Base-by-base conservation (phyloP, 257 asterid genomes). In the Ophiorrhiza pumila region DNA sequence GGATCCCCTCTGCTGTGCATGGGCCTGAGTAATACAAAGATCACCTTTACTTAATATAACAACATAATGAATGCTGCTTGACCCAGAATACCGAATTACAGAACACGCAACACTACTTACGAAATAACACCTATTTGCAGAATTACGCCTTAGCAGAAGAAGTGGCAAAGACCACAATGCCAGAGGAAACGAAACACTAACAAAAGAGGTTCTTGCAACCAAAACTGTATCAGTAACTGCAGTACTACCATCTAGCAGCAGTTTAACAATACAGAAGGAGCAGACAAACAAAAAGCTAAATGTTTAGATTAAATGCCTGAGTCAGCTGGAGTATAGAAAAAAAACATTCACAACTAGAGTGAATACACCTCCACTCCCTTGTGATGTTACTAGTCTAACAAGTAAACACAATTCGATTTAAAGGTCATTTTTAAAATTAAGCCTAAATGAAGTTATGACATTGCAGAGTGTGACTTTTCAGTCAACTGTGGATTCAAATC, bases 21-120 rank as follows among this genome's bases (percentile, higher is more conserved):
- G 79, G 74, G 83, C 88, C 88, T 74, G 83, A 81, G 84, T 74
- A 79, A 77, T 73, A 81, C 74, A 79, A 81, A 81, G 78, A 80
- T 79, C 78, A 74, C 62, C 79, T 77, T 72, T 75, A 47, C 80
- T 74, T 74, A 80, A 81, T 63, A 63, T 66, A 37, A 73, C 52
- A 74, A 55, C 71, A 76, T 42, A 70, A 17, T 42, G 34, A 60
- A 78, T 60, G 68, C 76, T 31, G 39, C 39, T 72, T 49, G 69
- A 78, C 52, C 82, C 68, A 76, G 61, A 80, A 68, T 72, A 61
- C 66, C 72, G 63, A 63, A 71, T 53, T 17, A 71, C 29, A 66
- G 74, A 75, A 59, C 23, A 75, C 20, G 59, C 45, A 68, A 59
- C 68, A 53, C 42, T 31, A 69, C 35, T 72, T 64, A 50, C 71